Evolutionary conservation across 73 alveolate genomes (phyloP).

Genomic region (Diophrys sp.): DNA sequence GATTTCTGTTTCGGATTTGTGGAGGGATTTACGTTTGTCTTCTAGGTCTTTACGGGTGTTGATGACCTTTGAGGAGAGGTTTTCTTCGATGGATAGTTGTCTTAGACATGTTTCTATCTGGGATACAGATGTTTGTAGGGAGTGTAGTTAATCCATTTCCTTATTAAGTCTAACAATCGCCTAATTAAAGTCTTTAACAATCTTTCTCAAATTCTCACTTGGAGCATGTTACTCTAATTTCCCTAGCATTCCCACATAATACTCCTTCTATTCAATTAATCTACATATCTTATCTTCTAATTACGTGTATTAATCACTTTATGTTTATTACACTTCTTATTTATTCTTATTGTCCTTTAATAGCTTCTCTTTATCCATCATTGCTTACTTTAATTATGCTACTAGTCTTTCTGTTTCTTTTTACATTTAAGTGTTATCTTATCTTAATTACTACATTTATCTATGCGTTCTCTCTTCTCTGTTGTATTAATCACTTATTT

Average conservation of each 20-base stretch:
- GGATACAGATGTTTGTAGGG: no score
- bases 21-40: slow-evolving; percentile 9
- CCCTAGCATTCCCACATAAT: no score
- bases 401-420: slow-evolving; percentile 45
- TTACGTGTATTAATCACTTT: neutral
- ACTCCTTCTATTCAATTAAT: slow-evolving; percentile 8
- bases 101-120: no score
- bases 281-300: slow-evolving; percentile 26
- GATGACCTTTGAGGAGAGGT: slow-evolving; percentile 1
- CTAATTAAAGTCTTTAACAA: no score
- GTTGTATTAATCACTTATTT: slow-evolving; percentile 9
- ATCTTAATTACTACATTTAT: slow-evolving; percentile 12
- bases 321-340: slow-evolving; percentile 8
- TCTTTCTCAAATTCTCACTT: no score
- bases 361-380: slow-evolving; percentile 30
- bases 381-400: slow-evolving; percentile 19
- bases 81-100: slow-evolving; percentile 6
- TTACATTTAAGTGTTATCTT: slow-evolving; percentile 4
- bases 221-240: no score
- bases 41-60: slow-evolving; percentile 12
- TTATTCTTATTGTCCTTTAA: slow-evolving; percentile 13
- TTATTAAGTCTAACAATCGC: no score
- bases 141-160: no score
- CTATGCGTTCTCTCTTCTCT: slow-evolving; percentile 40
- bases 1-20: slow-evolving; percentile 8